Evolutionary conservation across 2,329 filamentous ascomycete genomes (phyloP).

Genomic region (Fusarium coicis): DNA sequence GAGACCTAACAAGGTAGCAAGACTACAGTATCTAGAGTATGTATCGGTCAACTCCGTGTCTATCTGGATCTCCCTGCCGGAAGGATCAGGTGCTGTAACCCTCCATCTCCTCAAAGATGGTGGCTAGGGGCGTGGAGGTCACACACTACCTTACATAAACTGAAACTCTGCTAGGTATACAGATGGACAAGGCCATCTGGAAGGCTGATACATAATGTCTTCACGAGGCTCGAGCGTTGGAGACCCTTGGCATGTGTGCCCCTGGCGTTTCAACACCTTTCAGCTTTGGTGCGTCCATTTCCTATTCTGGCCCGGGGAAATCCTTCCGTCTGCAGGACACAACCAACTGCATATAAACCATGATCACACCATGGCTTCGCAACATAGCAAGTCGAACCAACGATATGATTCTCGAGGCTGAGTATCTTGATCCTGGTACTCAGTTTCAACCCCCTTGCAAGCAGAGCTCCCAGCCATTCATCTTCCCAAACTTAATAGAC

Average conservation of each 20-base stretch:
- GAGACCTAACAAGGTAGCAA: background rate
- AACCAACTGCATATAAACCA: slow-evolving; percentile 27
- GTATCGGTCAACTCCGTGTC: slow-evolving; percentile 20
- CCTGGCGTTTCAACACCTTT: slow-evolving; percentile 9
- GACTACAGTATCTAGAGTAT: background rate
- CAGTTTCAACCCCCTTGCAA: background rate
- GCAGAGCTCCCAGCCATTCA: background rate
- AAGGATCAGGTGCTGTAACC: slow-evolving; percentile 4
- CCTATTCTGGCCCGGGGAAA: slow-evolving; percentile 18
- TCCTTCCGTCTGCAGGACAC: slow-evolving; percentile 26
- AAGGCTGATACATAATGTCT: background rate
- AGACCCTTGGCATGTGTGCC: background rate
- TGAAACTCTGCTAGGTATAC: slow-evolving; percentile 5
- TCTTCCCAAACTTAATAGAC: slow-evolving; percentile 1
- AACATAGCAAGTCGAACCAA: slow-evolving; percentile 7
- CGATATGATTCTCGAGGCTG: slow-evolving; percentile 1
- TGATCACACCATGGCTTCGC: background rate
- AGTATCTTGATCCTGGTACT: background rate
- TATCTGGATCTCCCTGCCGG: slow-evolving; percentile 13
- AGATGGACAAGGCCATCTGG: background rate
- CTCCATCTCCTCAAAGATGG: slow-evolving; percentile 10
- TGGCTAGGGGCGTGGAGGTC: slow-evolving; percentile 20
- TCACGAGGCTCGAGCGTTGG: background rate
- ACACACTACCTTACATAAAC: slow-evolving; percentile 22
- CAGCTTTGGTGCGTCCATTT: slow-evolving; percentile 24